Evolutionary conservation across 176 grass and related monocot species (phyloP).

Genomic region (Microstegium vimineum): DNA sequence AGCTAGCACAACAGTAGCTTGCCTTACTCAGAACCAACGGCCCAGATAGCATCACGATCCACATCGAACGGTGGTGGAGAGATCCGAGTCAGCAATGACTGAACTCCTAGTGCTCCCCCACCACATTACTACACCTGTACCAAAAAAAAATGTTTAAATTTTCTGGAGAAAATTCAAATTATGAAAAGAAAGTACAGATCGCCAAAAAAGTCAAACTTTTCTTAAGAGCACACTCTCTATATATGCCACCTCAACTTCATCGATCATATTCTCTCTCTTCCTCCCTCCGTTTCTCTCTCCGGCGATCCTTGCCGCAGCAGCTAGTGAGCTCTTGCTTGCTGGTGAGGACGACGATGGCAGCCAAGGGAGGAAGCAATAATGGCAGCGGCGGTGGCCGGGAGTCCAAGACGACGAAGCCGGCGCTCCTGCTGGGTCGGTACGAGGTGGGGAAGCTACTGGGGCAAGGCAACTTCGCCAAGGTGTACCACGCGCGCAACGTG

Average conservation of each 20-base stretch:
- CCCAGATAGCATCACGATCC: conserved; percentile 27
- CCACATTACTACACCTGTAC: conserved; percentile 11
- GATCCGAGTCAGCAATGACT: neutral
- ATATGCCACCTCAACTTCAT: neutral
- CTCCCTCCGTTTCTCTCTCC: neutral
- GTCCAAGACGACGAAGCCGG: conserved; percentile 44
- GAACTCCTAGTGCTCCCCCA: conserved; percentile 16
- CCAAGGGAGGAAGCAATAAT: conserved; percentile 26
- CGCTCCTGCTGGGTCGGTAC: conserved; percentile 71
- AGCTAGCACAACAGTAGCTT: neutral
- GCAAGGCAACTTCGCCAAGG: conserved; percentile 90
- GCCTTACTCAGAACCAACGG: conserved; percentile 21
- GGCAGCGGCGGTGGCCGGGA: neutral
- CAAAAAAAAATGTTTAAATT: neutral
- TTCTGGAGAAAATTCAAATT: conserved; percentile 5
- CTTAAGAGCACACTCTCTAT: conserved; percentile 30
- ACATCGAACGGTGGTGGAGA: neutral
- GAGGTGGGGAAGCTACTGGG: conserved; percentile 85
- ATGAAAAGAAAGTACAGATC: neutral
- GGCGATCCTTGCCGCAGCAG: neutral
- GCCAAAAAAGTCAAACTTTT: conserved; percentile 38
- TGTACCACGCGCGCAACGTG: conserved; percentile 78
- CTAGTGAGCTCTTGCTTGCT: neutral
- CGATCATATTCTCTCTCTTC: conserved; percentile 13
- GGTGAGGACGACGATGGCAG: neutral